Evolutionary conservation across 2,329 filamentous ascomycete species (phyloP), one percentile per base, ranked within the genome.

Genomic region (Daldinia eschscholtzii): DNA sequence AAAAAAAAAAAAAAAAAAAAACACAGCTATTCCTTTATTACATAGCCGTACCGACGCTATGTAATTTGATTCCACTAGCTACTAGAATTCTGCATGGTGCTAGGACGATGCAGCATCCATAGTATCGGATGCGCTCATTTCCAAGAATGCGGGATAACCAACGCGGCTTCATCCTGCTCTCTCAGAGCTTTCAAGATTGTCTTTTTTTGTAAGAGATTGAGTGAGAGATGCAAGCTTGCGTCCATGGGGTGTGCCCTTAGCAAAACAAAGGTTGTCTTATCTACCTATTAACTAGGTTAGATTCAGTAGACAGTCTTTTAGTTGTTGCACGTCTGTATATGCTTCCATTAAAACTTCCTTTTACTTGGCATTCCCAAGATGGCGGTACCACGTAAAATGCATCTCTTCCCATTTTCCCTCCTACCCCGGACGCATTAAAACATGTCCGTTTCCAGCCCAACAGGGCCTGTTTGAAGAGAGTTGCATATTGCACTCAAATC

Each of bases 331-430:
- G 50, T 39, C n/a, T 44, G 33, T 64, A 48, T 57, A 42, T 59
- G 68, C 69, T 71, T 71, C 69, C 30, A 69, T 66, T 57, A 67
- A 23, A 61, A 52, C 56, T 71, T 71, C 61, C 69, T 70, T 65
- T 70, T 65, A 53, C 67, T 72, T 72, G 70, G 70, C 70, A 67
- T 72, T 68, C 60, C 70, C 70, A 72, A 72, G 64, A 68, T 66
- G 70, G 37, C 70, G 70, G 70, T 68, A 72, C 62, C 70, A 70
- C 67, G 44, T 42, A 70, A 71, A 65, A 71, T 65, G 42, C 64
- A 59, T 70, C 59, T 65, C 59, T 67, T 18, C 37, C 41, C 57
- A 23, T 44, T 28, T 30, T 63, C 56, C 42, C 55, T 61, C 58
- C 48, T 53, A 46, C 61, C 68, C 69, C 63, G 64, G 66, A 62